Percentiles rank a stretch among this genome's conserved stretches.
Conservation (phyloP, 371 early-diverging fungal genomes). For the Dinochytrium kinnereticum region DNA sequence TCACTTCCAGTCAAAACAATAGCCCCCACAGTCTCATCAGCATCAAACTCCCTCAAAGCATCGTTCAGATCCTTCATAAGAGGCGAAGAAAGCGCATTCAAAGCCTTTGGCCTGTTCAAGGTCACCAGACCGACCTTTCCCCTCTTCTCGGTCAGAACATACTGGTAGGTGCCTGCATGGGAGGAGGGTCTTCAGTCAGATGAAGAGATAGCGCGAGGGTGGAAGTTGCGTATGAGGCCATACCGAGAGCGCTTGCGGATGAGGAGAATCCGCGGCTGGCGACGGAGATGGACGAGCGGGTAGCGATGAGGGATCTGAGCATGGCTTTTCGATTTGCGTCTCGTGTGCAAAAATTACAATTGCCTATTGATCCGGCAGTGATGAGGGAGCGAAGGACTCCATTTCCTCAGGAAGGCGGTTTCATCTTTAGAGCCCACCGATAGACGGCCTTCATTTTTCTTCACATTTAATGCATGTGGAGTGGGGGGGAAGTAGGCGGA, state of each 20-base stretch:
- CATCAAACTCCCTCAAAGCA: slow-evolving; percentile 80
- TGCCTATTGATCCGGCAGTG: too few species aligned
- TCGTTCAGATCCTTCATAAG: slow-evolving; percentile 92
- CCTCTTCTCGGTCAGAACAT: slow-evolving; percentile 77
- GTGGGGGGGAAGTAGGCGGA: too few species aligned
- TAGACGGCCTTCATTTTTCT: too few species aligned
- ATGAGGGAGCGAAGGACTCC: too few species aligned
- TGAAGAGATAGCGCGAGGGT: too few species aligned
- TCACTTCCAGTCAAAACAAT: slow-evolving; percentile 95
- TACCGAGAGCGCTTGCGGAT: slow-evolving; percentile 5
- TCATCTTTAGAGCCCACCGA: too few species aligned
- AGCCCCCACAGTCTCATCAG: slow-evolving; percentile 81
- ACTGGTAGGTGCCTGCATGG: slow-evolving; percentile 44
- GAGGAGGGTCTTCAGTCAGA: not conserved
- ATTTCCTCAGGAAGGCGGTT: too few species aligned
- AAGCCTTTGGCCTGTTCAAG: slow-evolving; percentile 93
- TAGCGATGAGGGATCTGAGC: not conserved
- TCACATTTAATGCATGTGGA: too few species aligned
- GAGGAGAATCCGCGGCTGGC: not conserved
- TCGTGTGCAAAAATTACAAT: too few species aligned
- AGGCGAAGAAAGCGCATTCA: slow-evolving; percentile 95
- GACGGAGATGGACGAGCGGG: not conserved
- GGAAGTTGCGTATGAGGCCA: not conserved
- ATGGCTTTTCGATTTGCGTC: too few species aligned
- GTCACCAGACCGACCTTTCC: slow-evolving; percentile 90